These are phyloP conservation scores for Cadophora luteo-olivacea DNA, from an alignment of 2,329 filamentous ascomycete species.

Conservation along the genomic window DNA sequence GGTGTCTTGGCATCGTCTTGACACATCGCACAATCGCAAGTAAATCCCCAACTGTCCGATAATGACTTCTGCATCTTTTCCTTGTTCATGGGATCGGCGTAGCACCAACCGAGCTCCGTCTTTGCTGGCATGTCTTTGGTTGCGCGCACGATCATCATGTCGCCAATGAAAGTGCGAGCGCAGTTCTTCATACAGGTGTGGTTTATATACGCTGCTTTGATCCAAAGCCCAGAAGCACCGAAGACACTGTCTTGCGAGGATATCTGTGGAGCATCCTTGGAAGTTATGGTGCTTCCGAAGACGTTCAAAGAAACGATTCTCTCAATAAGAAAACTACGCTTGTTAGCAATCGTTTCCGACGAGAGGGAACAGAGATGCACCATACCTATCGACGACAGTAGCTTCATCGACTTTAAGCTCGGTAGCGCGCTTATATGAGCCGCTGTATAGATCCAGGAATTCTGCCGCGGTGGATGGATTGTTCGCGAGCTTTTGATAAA, in stretches of 20 bases:
- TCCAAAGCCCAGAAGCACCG: constrained; percentile 52
- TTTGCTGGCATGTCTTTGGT: constrained; percentile 49
- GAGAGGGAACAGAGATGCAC: constrained; percentile 19
- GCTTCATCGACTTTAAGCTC: constrained; percentile 27
- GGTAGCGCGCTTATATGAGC: constrained; percentile 34
- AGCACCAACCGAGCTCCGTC: constrained; percentile 55
- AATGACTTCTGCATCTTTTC: constrained; percentile 43
- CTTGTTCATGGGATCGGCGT: constrained; percentile 40
- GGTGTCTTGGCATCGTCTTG: constrained; percentile 25
- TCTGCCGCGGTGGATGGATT: constrained; percentile 44
- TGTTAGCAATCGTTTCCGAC: constrained; percentile 21
- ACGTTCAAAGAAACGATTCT: constrained; percentile 51
- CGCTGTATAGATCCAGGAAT: constrained; percentile 43
- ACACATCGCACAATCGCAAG: constrained; percentile 47
- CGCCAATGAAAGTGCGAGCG: constrained; percentile 56
- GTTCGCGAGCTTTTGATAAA: constrained; percentile 46
- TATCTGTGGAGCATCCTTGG: constrained; percentile 30
- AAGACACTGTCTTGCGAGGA: constrained; percentile 32
- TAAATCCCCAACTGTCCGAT: constrained; percentile 49
- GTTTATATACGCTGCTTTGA: constrained; percentile 56
- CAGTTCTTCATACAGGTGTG: constrained; percentile 59
- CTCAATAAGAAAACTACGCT: constrained; percentile 57
- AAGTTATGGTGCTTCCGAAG: constrained; percentile 47
- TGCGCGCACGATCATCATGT: constrained; percentile 59
- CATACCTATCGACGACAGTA: constrained; percentile 39